Evolutionary conservation across 2,329 filamentous ascomycete genomes (phyloP).

Genomic region (Colletotrichum sp.): DNA sequence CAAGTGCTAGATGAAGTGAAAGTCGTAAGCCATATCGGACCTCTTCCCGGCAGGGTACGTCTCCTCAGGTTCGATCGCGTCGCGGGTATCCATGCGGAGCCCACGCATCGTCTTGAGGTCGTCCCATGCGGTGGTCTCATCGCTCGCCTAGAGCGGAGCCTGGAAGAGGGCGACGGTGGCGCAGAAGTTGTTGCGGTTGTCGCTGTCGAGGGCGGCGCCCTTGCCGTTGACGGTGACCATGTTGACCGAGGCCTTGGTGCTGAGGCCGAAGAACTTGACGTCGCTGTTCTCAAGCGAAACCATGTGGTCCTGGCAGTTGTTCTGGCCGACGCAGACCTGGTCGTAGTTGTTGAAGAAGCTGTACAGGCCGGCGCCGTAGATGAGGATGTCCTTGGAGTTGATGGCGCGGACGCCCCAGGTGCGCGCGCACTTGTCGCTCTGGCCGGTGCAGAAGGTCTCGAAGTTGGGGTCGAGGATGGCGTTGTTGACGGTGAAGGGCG

Average conservation of each 20-base stretch:
- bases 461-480: conserved; percentile 75
- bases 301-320: conserved; percentile 81
- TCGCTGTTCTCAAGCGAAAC: conserved; percentile 70
- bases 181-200: conserved; percentile 72
- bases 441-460: conserved; percentile 53
- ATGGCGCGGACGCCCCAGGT: conserved; percentile 78
- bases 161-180: conserved; percentile 62
- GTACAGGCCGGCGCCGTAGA: conserved; percentile 80
- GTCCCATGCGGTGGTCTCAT: not conserved
- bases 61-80: not conserved
- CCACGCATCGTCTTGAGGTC: not conserved
- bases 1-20: not conserved
- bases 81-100: not conserved
- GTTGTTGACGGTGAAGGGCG: conserved; percentile 65
- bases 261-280: conserved; percentile 71
- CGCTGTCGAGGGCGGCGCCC: conserved; percentile 56
- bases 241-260: conserved; percentile 76
- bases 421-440: conserved; percentile 62
- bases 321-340: conserved; percentile 69
- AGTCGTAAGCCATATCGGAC: not conserved
- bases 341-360: conserved; percentile 85
- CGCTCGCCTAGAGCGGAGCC: conserved; percentile 9
- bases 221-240: conserved; percentile 72
- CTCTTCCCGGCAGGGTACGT: not conserved
- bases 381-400: conserved; percentile 69